Conservation (phyloP, 306 rosid genomes). For the Trifolium fragiferum region DNA sequence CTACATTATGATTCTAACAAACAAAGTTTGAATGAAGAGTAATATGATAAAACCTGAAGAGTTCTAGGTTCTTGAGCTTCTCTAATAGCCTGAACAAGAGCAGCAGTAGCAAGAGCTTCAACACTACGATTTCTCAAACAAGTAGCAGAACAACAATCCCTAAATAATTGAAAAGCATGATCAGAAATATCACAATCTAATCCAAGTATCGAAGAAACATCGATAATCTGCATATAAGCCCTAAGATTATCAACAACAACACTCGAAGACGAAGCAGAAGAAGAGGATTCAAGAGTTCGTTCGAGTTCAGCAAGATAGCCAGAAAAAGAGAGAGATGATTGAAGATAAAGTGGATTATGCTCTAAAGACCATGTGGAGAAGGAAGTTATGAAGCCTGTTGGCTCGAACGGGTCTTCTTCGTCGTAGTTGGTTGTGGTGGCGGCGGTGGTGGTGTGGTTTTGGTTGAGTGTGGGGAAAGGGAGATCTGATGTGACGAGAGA, state of each 20-base stretch:
- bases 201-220: constrained; percentile 85
- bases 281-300: constrained; percentile 77
- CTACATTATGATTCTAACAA: too few species aligned
- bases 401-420: constrained; percentile 80
- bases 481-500: constrained; percentile 92
- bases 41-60: constrained; percentile 61
- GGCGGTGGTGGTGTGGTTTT: not conserved
- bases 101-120: constrained; percentile 98
- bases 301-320: constrained; percentile 98
- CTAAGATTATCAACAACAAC: constrained; percentile 88
- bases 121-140: constrained; percentile 95
- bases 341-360: constrained; percentile 79
- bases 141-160: constrained; percentile 98
- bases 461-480: constrained; percentile 66
- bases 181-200: constrained; percentile 85
- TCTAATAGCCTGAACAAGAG: constrained; percentile 93
- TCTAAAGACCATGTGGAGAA: constrained; percentile 96
- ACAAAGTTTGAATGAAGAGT: not conserved
- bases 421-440: constrained; percentile 34
- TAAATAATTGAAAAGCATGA: constrained; percentile 86
- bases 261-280: constrained; percentile 65
- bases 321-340: constrained; percentile 81
- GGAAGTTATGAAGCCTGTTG: constrained; percentile 92
- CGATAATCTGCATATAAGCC: constrained; percentile 98
- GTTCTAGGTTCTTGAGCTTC: constrained; percentile 98